These are phyloP conservation scores for Mycena leptocephala DNA, from an alignment of 768 basidiomycete genomes.

Conservation along the genomic window DNA sequence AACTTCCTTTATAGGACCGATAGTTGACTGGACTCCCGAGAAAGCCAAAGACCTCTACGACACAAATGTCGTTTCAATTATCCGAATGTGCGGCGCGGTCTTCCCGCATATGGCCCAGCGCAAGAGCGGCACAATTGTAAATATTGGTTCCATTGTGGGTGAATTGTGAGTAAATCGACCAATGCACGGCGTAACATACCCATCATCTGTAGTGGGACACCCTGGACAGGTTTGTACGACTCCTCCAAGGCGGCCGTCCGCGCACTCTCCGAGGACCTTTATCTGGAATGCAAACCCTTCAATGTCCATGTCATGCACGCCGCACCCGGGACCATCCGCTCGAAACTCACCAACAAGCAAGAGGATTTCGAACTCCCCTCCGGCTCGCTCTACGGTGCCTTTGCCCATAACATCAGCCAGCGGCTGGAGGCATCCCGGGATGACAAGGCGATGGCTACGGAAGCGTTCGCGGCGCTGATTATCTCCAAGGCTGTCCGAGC, in stretches of 20 bases:
- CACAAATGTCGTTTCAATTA: constrained; percentile 8
- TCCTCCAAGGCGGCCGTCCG: constrained; percentile 74
- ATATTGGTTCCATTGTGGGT: background rate
- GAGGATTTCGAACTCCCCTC: background rate
- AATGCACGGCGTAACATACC: background rate
- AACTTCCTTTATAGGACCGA: background rate
- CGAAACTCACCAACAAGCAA: constrained; percentile 66
- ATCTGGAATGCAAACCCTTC: constrained; percentile 83
- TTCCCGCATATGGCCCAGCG: constrained; percentile 21
- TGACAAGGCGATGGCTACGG: background rate
- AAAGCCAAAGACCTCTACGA: background rate
- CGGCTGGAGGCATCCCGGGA: background rate
- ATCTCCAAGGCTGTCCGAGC: background rate
- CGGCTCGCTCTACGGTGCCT: background rate
- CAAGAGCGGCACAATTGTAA: constrained; percentile 2
- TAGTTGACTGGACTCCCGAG: background rate
- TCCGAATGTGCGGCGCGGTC: constrained; percentile 1
- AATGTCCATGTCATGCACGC: constrained; percentile 82
- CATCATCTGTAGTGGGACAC: background rate
- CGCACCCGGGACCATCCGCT: constrained; percentile 75
- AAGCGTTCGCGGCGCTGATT: background rate
- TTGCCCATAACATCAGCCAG: background rate
- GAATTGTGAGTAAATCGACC: background rate
- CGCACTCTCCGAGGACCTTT: constrained; percentile 56
- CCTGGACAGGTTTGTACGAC: constrained; percentile 56